Conservation (phyloP, 1,284 basidiomycete species). For the Uromyces viciae-fabae region DNA sequence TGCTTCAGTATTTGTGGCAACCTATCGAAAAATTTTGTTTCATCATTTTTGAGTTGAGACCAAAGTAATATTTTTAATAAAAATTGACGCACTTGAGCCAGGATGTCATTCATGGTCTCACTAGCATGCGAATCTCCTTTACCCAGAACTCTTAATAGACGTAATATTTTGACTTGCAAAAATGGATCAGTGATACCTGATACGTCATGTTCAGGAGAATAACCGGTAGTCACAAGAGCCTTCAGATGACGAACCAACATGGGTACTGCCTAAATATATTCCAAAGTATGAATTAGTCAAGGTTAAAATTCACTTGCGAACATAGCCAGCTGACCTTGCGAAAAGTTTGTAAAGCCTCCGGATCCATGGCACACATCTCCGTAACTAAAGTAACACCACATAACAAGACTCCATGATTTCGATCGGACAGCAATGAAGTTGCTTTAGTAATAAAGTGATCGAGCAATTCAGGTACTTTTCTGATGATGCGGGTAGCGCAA, state of each 20-base stretch:
- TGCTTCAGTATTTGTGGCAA: conserved; percentile 97
- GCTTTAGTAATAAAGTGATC: conserved; percentile 88
- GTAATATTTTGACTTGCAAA: conserved; percentile 93
- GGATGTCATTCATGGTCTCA: conserved; percentile 96
- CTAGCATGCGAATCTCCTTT: conserved; percentile 79
- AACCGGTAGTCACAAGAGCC: conserved; percentile 89
- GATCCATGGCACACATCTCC: conserved; percentile 84
- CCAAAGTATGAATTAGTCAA: background rate
- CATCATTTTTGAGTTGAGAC: background rate
- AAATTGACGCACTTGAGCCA: conserved; percentile 69
- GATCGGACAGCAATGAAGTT: conserved; percentile 85
- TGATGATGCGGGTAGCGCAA: conserved; percentile 91
- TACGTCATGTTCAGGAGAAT: conserved; percentile 99
- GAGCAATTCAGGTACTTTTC: conserved; percentile 91
- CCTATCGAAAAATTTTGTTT: conserved; percentile 60
- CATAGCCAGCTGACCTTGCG: conserved; percentile 64
- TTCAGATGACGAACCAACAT: conserved; percentile 93
- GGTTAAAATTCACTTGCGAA: background rate
- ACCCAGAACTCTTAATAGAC: conserved; percentile 83
- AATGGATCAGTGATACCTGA: conserved; percentile 98
- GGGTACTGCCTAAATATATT: conserved; percentile 70
- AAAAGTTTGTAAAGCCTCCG: conserved; percentile 74
- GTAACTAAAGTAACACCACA: conserved; percentile 90
- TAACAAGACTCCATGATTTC: conserved; percentile 93
- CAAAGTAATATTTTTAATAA: background rate